These are phyloP conservation scores for Aspergillus pseudoglaucus DNA, from an alignment of 2,329 filamentous ascomycete genomes.

Conservation along the genomic window DNA sequence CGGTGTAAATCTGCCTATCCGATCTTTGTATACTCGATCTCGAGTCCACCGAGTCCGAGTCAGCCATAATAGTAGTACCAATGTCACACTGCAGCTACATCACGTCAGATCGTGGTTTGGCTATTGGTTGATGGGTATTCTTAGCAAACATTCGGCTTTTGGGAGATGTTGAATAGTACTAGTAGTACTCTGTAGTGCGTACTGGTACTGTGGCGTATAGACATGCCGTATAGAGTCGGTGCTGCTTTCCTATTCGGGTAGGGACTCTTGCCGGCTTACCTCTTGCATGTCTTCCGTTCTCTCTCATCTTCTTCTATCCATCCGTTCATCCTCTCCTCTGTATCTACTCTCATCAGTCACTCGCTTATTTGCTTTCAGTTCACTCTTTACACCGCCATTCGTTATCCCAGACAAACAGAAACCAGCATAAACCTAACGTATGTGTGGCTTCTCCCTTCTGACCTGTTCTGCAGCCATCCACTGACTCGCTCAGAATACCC, in stretches of 20 bases:
- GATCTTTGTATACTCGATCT: too few species aligned
- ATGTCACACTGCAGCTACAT: too few species aligned
- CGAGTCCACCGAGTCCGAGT: too few species aligned
- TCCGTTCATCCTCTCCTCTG: not conserved
- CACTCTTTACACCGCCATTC: not conserved
- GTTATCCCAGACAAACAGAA: not conserved
- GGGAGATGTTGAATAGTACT: too few species aligned
- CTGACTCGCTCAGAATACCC: not conserved
- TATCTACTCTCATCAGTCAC: not conserved
- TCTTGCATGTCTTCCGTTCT: not conserved
- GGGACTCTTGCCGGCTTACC: not conserved
- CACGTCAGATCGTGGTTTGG: too few species aligned
- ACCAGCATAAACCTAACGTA: not conserved
- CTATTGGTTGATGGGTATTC: too few species aligned
- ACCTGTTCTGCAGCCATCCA: not conserved
- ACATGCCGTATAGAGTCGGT: not conserved
- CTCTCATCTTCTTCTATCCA: not conserved
- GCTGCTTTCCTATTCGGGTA: constrained; percentile 1
- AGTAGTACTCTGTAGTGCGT: too few species aligned
- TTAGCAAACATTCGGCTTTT: too few species aligned
- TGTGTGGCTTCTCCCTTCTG: constrained; percentile 1
- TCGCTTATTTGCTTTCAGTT: not conserved
- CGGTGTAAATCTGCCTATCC: too few species aligned
- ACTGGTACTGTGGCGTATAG: too few species aligned
- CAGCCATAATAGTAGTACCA: too few species aligned